Conservation (phyloP, 371 early-diverging fungal genomes). For the Nematocida homosporus region DNA sequence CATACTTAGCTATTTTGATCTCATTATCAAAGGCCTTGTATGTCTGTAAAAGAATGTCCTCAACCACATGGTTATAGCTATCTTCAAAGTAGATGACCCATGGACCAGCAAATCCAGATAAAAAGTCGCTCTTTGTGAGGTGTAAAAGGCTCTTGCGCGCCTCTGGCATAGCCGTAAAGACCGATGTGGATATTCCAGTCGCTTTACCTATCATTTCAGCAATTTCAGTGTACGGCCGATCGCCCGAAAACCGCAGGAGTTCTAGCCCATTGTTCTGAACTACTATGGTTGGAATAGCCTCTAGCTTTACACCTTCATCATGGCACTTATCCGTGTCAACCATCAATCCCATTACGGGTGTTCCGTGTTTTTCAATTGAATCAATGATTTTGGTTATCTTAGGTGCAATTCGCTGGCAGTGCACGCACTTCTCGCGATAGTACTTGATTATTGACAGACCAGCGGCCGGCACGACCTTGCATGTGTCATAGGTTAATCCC, state of each 20-base stretch:
- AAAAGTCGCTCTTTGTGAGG: conserved; percentile 64
- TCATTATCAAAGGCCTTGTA: conserved; percentile 60
- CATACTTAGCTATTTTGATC: conserved; percentile 65
- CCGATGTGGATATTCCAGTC: conserved; percentile 34
- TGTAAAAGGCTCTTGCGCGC: conserved; percentile 42
- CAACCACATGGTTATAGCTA: conserved; percentile 44
- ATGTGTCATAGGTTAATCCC: conserved; percentile 23
- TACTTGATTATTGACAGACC: conserved; percentile 59
- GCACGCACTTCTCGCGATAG: conserved; percentile 61
- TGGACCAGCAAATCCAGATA: conserved; percentile 67
- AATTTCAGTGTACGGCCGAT: conserved; percentile 37
- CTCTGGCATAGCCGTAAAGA: conserved; percentile 43
- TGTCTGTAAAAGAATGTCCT: conserved; percentile 59
- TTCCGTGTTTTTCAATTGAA: conserved; percentile 43
- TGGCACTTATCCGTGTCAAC: conserved; percentile 65
- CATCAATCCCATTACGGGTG: conserved; percentile 53
- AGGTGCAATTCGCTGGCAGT: conserved; percentile 62
- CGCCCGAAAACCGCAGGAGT: conserved; percentile 56
- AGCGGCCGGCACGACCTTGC: conserved; percentile 9
- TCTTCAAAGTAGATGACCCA: conserved; percentile 68
- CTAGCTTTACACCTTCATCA: conserved; percentile 53
- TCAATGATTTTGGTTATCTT: conserved; percentile 59
- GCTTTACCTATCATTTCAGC: conserved; percentile 1
- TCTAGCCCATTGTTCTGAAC: conserved; percentile 58
- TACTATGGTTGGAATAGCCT: conserved; percentile 64